Base-by-base conservation (phyloP, 129 eudicot genomes). In the Pittosporum tobira region DNA sequence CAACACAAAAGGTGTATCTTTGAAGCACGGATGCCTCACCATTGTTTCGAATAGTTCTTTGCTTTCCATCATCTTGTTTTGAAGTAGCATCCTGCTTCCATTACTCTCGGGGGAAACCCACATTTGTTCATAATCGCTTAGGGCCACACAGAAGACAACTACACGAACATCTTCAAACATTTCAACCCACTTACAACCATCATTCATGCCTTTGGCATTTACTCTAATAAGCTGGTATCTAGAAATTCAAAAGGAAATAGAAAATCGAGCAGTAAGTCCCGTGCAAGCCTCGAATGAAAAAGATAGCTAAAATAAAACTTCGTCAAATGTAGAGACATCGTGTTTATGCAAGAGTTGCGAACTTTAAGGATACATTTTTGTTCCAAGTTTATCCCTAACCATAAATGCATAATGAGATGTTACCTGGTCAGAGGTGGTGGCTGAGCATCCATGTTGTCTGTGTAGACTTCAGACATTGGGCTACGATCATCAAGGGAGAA, bases 151-250 rank as follows among this genome's bases (percentile, higher is more conserved):
- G 58, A 82, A 85, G 55, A 85, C 81, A 25, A 85, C 87, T 14
- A 75, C 84, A 29, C 95, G 83, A 20, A 82, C 91, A 58, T 80
- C 95, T 62, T 89, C 97, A 36, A 89, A 89, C 97, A 85, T 85
- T 77, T 85, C 97, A 8, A 89, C 82, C 97, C 97, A 89, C 69
- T 88, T 88, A 74, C 97, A 89, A 7, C 97, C 88, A 65, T 82
- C 88, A 50, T 64, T 77, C 83, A 85, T 71, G 36, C 97, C 97
- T 77, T 89, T 85, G 1, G 93, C 88, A 44, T 83, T 82, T 59
- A 89, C 75, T 68, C 95, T 72, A 36, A 89, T 89, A 25, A 89
- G 81, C 61, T 89, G 86, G 74, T 82, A 89, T 72, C 97, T 89
- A 70, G 26, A 55, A 50, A 54, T n/a, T n/a, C 12, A 51, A 9